Evolutionary conservation across 2,329 filamentous ascomycete species (phyloP).

Genomic region (Cytospora chrysosperma): DNA sequence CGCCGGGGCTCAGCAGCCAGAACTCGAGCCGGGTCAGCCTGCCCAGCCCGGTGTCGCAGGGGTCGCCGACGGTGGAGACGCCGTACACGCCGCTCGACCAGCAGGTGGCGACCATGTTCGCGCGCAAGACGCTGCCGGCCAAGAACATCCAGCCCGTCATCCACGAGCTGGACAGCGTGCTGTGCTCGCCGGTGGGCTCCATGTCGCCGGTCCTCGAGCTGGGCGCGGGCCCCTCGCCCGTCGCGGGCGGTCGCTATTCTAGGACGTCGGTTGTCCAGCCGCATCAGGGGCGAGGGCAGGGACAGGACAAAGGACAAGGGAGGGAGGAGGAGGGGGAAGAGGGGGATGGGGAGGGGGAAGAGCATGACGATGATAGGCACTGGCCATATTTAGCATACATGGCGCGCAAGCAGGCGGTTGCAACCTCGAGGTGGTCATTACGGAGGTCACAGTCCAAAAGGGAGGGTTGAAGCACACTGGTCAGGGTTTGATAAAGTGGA

Average conservation of each 20-base stretch:
- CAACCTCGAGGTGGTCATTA: constrained; percentile 19
- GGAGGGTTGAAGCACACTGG: not conserved
- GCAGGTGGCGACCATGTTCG: constrained; percentile 12
- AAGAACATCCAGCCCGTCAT: constrained; percentile 18
- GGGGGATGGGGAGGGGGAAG: not conserved
- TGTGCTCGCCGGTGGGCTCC: not conserved
- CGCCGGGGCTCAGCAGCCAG: constrained; percentile 11
- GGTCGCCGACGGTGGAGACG: constrained; percentile 11
- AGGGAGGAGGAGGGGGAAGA: not conserved
- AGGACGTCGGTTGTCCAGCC: not conserved
- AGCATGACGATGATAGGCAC: constrained; percentile 7
- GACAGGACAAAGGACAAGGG: not conserved
- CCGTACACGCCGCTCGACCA: constrained; percentile 17
- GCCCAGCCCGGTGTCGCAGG: not conserved
- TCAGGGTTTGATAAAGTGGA: not conserved
- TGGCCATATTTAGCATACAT: constrained; percentile 19
- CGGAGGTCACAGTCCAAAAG: constrained; percentile 5
- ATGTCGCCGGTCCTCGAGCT: not conserved
- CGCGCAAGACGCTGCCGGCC: constrained; percentile 9
- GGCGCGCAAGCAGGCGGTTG: constrained; percentile 21
- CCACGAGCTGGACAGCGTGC: constrained; percentile 9
- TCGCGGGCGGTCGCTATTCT: not conserved
- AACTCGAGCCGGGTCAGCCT: constrained; percentile 12
- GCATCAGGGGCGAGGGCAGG: no score
- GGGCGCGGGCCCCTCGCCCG: not conserved